Base-by-base conservation (phyloP, 225 moss, liverwort and hornwort species). In the Lunularia cruciata region DNA sequence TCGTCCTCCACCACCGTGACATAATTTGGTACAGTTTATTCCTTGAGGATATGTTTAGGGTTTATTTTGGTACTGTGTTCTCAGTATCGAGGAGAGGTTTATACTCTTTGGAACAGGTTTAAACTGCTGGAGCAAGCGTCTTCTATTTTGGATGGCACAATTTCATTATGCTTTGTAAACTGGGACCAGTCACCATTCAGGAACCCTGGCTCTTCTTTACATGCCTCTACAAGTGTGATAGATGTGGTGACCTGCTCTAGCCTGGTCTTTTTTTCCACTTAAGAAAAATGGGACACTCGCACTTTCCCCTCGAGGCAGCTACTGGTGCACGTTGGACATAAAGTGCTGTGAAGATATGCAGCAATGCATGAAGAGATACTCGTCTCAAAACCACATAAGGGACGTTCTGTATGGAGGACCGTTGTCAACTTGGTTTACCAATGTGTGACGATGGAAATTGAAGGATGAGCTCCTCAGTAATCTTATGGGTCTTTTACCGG, bases 11-110 rank as follows among this genome's bases (percentile, higher is more conserved):
- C 22, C 19, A 66, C 47, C 23, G 26, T 63, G 63, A 15, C 27
- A n/a, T 28, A 66, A 66, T 47, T 66, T 47, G 0, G 6, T 36
- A 60, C 36, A 60, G 60, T n/a, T 18, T 37, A 30, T 31, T 30
- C 18, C 19, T 32, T 8, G 62, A 47, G 30, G 47, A 66, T 18
- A 66, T 66, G 47, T 66, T 66, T 66, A 66, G 65, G 65, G 65
- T 66, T 66, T 28, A 66, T 30, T 42, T 40, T n/a, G 25, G 16
- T 42, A n/a, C 31, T 47, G 47, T 66, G 8, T 8, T 47, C 18
- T 8, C 15, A 16, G 14, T n/a, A 23, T 51, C 20, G 67, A 67
- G 33, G 23, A 14, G 28, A 46, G 30, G 46, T 15, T 47, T 45
- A 15, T 27, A 15, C 45, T 8, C 14, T 64, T 2, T 3, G 28